These are phyloP conservation scores for Drosera capensis DNA, from an alignment of 148 eudicot genomes.

Conservation along the genomic window DNA sequence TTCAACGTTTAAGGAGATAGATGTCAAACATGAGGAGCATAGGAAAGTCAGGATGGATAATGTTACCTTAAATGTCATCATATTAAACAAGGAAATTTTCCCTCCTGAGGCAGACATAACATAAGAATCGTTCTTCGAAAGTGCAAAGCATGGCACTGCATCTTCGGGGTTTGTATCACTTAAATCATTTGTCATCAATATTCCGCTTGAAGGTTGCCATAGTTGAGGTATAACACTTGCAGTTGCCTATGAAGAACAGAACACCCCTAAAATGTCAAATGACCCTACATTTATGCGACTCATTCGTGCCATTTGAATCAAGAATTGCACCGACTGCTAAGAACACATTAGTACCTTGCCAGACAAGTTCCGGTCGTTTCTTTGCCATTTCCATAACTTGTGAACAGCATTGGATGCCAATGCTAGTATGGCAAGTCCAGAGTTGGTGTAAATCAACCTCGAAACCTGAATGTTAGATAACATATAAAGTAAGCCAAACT, in stretches of 20 bases:
- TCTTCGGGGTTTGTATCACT: constrained; percentile 35
- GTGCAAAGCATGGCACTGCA: constrained; percentile 42
- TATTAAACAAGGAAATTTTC: constrained; percentile 36
- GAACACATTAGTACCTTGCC: constrained; percentile 24
- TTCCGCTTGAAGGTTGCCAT: constrained; percentile 52
- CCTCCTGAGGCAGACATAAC: constrained; percentile 56
- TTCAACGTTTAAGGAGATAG: no score
- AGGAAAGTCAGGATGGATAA: not conserved
- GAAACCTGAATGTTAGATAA: constrained; percentile 17
- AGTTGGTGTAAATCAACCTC: constrained; percentile 35
- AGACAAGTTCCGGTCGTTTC: constrained; percentile 12
- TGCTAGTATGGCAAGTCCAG: constrained; percentile 42
- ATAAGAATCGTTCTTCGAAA: constrained; percentile 50
- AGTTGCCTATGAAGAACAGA: constrained; percentile 30
- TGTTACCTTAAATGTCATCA: constrained; percentile 40
- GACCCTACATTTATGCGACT: no score
- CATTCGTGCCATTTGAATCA: not conserved
- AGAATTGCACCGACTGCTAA: not conserved
- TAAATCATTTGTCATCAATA: constrained; percentile 38
- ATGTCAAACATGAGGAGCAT: not conserved
- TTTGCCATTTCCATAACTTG: constrained; percentile 54
- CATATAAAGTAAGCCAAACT: not conserved
- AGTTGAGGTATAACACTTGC: constrained; percentile 28
- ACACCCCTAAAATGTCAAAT: no score
- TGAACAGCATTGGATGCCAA: constrained; percentile 33